Evolutionary conservation across 2,329 filamentous ascomycete genomes (phyloP), one percentile per base, ranked within the genome.

Genomic region (Cladosporium halotolerans): DNA sequence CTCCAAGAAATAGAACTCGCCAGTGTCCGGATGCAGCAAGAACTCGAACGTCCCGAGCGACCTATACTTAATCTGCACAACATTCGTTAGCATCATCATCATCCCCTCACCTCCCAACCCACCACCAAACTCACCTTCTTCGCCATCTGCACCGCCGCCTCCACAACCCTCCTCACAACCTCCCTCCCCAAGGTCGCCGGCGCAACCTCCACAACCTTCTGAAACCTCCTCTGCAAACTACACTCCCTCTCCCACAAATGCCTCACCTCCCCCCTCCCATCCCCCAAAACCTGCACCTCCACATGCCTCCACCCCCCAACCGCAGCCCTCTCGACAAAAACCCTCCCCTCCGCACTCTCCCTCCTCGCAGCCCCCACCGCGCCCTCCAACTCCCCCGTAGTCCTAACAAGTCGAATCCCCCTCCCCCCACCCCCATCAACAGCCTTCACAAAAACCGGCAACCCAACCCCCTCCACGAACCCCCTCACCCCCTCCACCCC

Each of bases 11-110:
- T 76, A 83, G 63, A 77, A 80, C 19, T 79, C 73, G 1, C 64
- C 63, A 0, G 67, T 74, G 0, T 65, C 55, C 9, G 76, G 73
- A 53, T 78, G 79, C 10, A 83, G 73, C 0, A 86, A 70, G 54
- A 85, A 85, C 62, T 86, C 83, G 57, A 84, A 84, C 0, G 82
- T 85, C 8, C 82, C 83, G 0, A 85, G 69, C 0, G 79, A 83
- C 45, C 71, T 69, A 63, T 85, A 85, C 3, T 72, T 67, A 47
- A 82, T 75, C 68, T 76, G 56, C 16, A 43, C 7, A 38, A 36
- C n/a, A 14, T 28, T 14, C 42, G 8, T 7, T 4, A 33, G 43
- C 40, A 51, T 32, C 40, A 51, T 0, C 40, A 23, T 11, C 18
- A 9, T 18, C 16, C 16, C 19, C 10, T 42, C 40, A 19, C 52